Evolutionary conservation across 441 rosid species (phyloP).

Genomic region (Metrosideros polymorpha): DNA sequence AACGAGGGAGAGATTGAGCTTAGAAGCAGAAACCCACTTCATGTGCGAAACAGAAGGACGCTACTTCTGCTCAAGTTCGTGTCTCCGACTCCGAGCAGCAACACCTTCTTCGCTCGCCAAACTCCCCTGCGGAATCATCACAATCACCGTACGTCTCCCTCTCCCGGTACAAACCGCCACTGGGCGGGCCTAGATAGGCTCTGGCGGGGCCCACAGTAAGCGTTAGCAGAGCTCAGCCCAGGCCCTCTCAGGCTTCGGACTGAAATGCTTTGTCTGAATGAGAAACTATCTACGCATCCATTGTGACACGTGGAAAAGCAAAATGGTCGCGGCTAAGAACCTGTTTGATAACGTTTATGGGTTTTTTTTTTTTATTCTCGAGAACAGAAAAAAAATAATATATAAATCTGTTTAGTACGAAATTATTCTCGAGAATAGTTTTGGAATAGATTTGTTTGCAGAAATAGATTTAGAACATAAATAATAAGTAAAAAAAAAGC

Average conservation of each 20-base stretch:
- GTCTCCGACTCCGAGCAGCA: not conserved
- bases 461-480: too few species aligned
- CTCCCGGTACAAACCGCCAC: not conserved
- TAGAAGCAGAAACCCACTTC: constrained; percentile 33
- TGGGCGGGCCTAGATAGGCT: not conserved
- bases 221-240: not conserved
- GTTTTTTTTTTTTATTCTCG: too few species aligned
- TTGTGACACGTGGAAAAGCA: not conserved
- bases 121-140: not conserved
- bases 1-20: constrained; percentile 31
- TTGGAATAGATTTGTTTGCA: too few species aligned
- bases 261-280: not conserved
- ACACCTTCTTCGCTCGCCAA: not conserved
- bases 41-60: not conserved
- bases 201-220: not conserved
- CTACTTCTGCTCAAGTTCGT: not conserved
- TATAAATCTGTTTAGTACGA: too few species aligned
- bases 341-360: too few species aligned
- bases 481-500: too few species aligned
- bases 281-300: not conserved
- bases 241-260: not conserved
- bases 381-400: too few species aligned
- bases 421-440: too few species aligned
- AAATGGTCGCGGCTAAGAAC: not conserved
- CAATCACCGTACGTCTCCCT: not conserved